Evolutionary conservation across 2,329 filamentous ascomycete species (phyloP), one percentile per base, ranked within the genome.

Genomic region (Laburnicola sp.): DNA sequence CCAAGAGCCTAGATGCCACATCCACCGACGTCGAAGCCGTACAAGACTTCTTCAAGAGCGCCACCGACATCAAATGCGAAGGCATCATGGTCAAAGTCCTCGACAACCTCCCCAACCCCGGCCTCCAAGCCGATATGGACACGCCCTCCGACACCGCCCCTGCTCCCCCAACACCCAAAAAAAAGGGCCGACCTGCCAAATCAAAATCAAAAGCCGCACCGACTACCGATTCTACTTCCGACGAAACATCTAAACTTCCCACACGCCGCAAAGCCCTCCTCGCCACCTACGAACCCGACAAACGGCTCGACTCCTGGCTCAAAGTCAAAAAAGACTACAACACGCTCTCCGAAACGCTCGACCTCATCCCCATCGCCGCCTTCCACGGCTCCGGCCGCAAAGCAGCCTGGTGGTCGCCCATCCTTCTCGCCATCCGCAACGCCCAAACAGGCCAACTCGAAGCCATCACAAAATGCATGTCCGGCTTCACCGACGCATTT

Each of bases 271-370:
- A 97, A 77, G 82, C 91, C 2, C 83, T 97, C 0, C 82, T 97
- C 7, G 85, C 92, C 0, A 97, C 94, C 2, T 99, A 99, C 73
- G 91, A 97, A 66, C 94, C 94, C 0, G 94, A 99, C 76, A 97
- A 97, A 74, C 88, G 94, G 9, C 85, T 97, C 16, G 93, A 97
- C 73, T 95, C 91, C 1, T 99, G 94, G 94, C 87, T 99, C 45
- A 99, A 99, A 74, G 94, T 97, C 6, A 99, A 99, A 73, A 97
- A 97, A 67, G 94, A 97, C 76, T 99, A 99, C 74, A 86, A 83
- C 70, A 82, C 87, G 1, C 86, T 87, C n/a, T 91, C 88, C 28
- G 92, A 96, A 64, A 97, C 94, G 0, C 81, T 97, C 31, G 94
- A 99, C 65, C 82, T 97, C 0, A 88, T 97, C 42, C 94, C 94